Base-by-base conservation (phyloP, 1,284 basidiomycete genomes). In the Puccinia polysora region DNA sequence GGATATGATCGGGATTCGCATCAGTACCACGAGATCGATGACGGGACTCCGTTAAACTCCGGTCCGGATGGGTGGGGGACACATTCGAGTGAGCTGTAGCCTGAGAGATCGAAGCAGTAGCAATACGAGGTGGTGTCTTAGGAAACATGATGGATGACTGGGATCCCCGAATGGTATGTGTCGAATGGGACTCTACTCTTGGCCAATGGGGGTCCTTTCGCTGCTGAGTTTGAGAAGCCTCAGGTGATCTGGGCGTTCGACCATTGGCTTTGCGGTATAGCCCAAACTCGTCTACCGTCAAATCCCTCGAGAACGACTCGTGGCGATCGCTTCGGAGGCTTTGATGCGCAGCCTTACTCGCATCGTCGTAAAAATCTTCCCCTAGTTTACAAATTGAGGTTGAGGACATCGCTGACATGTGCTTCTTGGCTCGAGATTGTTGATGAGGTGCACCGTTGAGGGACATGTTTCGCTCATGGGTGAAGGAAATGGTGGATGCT, bases 401-500 rank as follows among this genome's bases (percentile, higher is more conserved):
- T 2, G 43, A 64, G 10, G 47, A 64, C 25, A 50, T 64, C 3
- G 47, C 62, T 2, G 62, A 52, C 47, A 52, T 52, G 1, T 47
- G 62, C 5, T 65, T 65, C 38, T 65, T 49, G 3, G 62, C 49
- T 52, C 45, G 45, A 10, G 28, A n/a, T 18, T 52, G 62, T 28
- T 65, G 62, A 25, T 34, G 30, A 15, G 28, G 4, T 23, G 47
- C 40, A 5, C 30, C 56, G 5, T 59, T 58, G 12, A 70, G 34
- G 10, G 58, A 59, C 0, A 52, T 20, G 20, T 70, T 28, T 18
- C 68, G 55, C n/a, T 62, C 34, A 34, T 70, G 56, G 14, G 68
- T 38, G 32, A 70, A 70, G 7, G 68, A 50, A n/a, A 70, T 59
- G 18, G 68, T 70, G 2, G 58, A 70, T 6, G 68, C 68, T 28